A percentile compares a stretch with the other conserved stretches of the same genome.
Conservation (phyloP, 2,329 filamentous ascomycete genomes). For the Pezicula neosporulosa region DNA sequence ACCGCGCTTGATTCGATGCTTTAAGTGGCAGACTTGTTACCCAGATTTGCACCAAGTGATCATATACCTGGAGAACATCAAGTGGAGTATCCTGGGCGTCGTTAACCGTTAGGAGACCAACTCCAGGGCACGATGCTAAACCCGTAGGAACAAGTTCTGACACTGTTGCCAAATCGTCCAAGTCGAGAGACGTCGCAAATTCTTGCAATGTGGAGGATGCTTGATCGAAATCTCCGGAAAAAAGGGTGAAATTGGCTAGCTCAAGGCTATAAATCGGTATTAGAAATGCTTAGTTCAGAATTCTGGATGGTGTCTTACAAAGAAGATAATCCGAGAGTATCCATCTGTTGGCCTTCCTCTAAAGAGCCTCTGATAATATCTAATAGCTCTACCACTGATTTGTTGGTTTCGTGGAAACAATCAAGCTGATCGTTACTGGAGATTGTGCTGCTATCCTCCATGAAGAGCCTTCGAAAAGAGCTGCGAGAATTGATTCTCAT, state of each 20-base stretch:
- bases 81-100: background rate
- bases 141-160: slow-evolving; percentile 15
- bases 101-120: slow-evolving; percentile 3
- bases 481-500: no score
- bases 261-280: slow-evolving; percentile 13
- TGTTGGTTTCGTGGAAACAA: background rate
- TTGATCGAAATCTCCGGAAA: slow-evolving; percentile 22
- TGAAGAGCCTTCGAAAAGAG: no score
- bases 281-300: background rate
- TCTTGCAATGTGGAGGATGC: slow-evolving; percentile 12
- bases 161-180: background rate
- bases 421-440: no score
- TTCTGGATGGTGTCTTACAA: slow-evolving; percentile 9
- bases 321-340: slow-evolving; percentile 10
- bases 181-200: slow-evolving; percentile 4
- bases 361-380: slow-evolving; percentile 6
- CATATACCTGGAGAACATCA: slow-evolving; percentile 23
- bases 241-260: slow-evolving; percentile 11
- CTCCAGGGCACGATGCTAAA: slow-evolving; percentile 11
- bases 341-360: slow-evolving; percentile 7
- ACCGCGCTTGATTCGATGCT: slow-evolving; percentile 18
- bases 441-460: no score
- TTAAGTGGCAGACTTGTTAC: slow-evolving; percentile 22
- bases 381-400: slow-evolving; percentile 10
- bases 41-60: slow-evolving; percentile 25